These are phyloP conservation scores for Teratosphaeria gauchensis DNA, from an alignment of 2,329 filamentous ascomycete species.

Conservation along the genomic window DNA sequence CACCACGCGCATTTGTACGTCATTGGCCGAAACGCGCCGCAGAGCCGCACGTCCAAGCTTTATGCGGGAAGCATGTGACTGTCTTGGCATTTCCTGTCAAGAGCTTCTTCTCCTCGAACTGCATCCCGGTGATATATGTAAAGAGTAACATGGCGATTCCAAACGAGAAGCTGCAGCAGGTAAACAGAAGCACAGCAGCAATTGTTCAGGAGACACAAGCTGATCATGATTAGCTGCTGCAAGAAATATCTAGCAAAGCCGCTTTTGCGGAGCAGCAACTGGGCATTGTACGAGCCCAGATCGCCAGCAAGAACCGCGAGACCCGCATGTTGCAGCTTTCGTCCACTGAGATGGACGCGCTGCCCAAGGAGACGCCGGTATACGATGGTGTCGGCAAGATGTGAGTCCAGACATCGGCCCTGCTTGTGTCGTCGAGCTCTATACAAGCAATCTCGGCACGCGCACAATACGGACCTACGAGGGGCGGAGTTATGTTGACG, in stretches of 20 bases:
- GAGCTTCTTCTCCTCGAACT: background rate
- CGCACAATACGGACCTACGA: background rate
- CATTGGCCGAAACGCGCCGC: background rate
- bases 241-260: slow-evolving; percentile 89
- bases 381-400: slow-evolving; percentile 98
- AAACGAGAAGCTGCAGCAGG: slow-evolving; percentile 90
- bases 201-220: background rate
- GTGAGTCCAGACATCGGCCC: slow-evolving; percentile 38
- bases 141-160: slow-evolving; percentile 67
- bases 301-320: slow-evolving; percentile 77
- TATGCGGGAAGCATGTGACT: background rate
- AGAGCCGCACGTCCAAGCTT: background rate
- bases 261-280: slow-evolving; percentile 87
- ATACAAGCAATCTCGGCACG: background rate
- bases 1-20: background rate
- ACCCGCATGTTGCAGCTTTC: slow-evolving; percentile 83
- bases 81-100: background rate
- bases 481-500: background rate
- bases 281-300: slow-evolving; percentile 71
- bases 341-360: slow-evolving; percentile 65
- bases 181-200: slow-evolving; percentile 29
- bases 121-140: background rate
- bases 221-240: slow-evolving; percentile 58
- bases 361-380: slow-evolving; percentile 67
- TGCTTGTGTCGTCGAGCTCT: background rate